Percentiles rank a stretch among this genome's conserved stretches.
Evolutionary conservation across 2,329 filamentous ascomycete genomes (phyloP).

Genomic region (Fusarium hostae): DNA sequence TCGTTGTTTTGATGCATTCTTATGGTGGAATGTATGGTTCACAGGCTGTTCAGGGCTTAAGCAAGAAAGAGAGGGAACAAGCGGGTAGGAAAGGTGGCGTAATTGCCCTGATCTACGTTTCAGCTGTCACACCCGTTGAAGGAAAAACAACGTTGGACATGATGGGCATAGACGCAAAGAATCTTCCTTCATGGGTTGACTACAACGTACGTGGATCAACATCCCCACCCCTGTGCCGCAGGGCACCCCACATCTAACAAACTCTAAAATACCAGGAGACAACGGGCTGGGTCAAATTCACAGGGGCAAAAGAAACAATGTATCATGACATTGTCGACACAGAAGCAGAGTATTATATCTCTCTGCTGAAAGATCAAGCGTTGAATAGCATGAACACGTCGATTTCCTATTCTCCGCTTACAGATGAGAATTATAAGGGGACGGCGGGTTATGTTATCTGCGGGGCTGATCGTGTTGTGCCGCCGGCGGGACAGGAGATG

Average conservation of each 20-base stretch:
- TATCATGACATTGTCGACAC: slow-evolving; percentile 1
- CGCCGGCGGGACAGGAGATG: background rate
- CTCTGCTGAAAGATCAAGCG: background rate
- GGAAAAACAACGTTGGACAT: slow-evolving; percentile 6
- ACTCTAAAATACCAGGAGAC: background rate
- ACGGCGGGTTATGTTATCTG: background rate
- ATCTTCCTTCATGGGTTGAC: background rate
- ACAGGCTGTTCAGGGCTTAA: slow-evolving; percentile 26
- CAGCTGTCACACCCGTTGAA: background rate
- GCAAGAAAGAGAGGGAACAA: slow-evolving; percentile 19
- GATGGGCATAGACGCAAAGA: slow-evolving; percentile 1
- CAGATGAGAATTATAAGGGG: background rate
- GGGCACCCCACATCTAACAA: background rate
- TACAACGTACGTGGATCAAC: background rate
- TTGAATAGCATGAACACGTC: slow-evolving; percentile 2
- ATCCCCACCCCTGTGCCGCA: background rate
- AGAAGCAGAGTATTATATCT: background rate
- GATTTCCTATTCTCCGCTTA: background rate
- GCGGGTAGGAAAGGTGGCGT: slow-evolving; percentile 18
- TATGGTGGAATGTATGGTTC: slow-evolving; percentile 36
- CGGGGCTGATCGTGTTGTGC: slow-evolving; percentile 7
- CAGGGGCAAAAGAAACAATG: background rate
- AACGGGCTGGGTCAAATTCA: slow-evolving; percentile 5
- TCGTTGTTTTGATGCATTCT: slow-evolving; percentile 40
- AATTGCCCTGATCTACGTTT: slow-evolving; percentile 19